A percentile compares a stretch with the other conserved stretches of the same genome.
Evolutionary conservation across 2,329 filamentous ascomycete species (phyloP).

Genomic region (Fusarium equiseti): DNA sequence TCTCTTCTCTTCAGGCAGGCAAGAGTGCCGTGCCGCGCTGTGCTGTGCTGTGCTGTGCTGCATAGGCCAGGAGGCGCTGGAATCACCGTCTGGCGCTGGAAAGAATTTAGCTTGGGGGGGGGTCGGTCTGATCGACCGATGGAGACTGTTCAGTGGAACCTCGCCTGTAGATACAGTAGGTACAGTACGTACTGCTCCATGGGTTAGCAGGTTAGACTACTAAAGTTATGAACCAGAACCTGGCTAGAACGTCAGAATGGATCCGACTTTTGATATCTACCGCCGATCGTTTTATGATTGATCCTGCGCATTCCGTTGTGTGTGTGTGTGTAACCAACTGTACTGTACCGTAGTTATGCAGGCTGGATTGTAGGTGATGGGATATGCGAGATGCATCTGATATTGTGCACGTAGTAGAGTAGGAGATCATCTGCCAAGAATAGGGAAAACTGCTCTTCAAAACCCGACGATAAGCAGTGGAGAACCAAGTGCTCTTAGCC

Average conservation of each 20-base stretch:
- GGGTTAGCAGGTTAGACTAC: background rate
- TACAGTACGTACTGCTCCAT: background rate
- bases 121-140: constrained; percentile 45
- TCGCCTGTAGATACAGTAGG: constrained; percentile 1
- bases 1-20: constrained; percentile 8
- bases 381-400: background rate
- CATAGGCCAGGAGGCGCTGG: constrained; percentile 21
- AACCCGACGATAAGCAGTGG: background rate
- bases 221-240: constrained; percentile 14
- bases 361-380: background rate
- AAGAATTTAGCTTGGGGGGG: constrained; percentile 33
- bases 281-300: constrained; percentile 25
- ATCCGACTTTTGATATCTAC: constrained; percentile 22
- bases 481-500: background rate
- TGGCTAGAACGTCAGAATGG: constrained; percentile 26
- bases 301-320: background rate
- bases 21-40: background rate
- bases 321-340: background rate
- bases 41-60: background rate
- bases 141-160: constrained; percentile 21
- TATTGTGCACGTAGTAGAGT: background rate
- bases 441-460: background rate
- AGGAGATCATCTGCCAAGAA: background rate
- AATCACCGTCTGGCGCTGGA: constrained; percentile 32
- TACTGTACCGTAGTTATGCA: background rate